Conservation (phyloP, 164 flowering plant species). For the Dillenia turbinata region DNA sequence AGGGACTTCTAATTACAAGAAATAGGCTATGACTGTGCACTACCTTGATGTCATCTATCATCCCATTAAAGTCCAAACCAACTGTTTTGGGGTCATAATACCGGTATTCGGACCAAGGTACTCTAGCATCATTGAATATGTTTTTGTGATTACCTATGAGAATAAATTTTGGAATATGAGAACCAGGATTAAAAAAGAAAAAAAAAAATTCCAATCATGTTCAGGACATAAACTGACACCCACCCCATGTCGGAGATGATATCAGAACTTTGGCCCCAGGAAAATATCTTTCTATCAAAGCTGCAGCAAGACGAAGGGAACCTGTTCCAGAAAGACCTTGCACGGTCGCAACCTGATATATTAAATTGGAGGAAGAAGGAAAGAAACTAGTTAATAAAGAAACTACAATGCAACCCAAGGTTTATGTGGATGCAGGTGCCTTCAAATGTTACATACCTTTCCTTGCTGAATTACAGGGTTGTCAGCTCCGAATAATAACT, state of each 20-base stretch:
- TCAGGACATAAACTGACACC: slow-evolving; percentile 16
- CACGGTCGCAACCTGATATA: slow-evolving; percentile 79
- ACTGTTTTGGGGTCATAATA: slow-evolving; percentile 95
- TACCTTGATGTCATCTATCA: slow-evolving; percentile 95
- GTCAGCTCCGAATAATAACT: slow-evolving; percentile 85
- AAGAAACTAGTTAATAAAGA: neutral
- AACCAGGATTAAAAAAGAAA: neutral
- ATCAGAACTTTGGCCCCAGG: slow-evolving; percentile 86
- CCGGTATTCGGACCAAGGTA: slow-evolving; percentile 96
- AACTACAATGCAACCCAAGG: neutral
- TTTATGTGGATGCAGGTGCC: neutral
- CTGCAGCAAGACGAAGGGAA: slow-evolving; percentile 95
- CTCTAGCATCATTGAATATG: slow-evolving; percentile 95
- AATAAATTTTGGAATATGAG: slow-evolving; percentile 8
- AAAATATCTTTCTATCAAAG: slow-evolving; percentile 85
- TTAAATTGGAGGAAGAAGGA: neutral
- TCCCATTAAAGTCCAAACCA: slow-evolving; percentile 96
- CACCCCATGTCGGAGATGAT: slow-evolving; percentile 99
- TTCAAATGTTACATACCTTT: slow-evolving; percentile 46
- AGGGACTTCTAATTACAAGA: no score
- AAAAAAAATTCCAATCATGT: slow-evolving; percentile 4
- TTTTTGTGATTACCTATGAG: slow-evolving; percentile 94
- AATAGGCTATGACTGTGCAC: neutral
- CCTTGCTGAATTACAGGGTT: slow-evolving; percentile 68
- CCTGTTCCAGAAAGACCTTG: slow-evolving; percentile 99